These are phyloP conservation scores for Salix viminalis DNA, from an alignment of 345 rosid genomes.

Conservation along the genomic window DNA sequence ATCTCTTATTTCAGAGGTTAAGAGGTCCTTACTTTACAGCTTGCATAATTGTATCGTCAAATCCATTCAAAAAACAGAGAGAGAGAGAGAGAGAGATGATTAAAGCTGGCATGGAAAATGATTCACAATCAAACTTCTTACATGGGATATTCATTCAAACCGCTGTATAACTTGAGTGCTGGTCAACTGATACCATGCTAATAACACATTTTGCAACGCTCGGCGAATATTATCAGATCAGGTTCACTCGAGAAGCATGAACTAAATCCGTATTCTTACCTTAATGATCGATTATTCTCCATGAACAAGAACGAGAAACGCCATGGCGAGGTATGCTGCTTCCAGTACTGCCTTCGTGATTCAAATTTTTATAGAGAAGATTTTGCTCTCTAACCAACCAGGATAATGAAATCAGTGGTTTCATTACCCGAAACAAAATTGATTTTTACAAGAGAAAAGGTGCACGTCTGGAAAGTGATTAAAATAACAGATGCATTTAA, in stretches of 20 bases:
- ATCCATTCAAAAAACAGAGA: background rate
- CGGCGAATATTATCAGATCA: background rate
- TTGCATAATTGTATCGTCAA: too few species aligned
- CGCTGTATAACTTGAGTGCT: background rate
- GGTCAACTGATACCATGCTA: too few species aligned
- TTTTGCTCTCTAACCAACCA: background rate
- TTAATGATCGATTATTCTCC: background rate
- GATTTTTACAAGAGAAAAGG: constrained; percentile 22
- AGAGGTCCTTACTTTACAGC: background rate
- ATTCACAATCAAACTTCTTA: background rate
- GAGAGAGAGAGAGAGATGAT: background rate
- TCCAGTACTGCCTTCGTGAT: background rate
- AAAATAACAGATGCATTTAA: background rate
- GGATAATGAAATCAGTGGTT: background rate
- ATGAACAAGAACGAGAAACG: background rate
- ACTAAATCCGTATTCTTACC: background rate
- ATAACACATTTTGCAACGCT: background rate
- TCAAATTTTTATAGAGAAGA: too few species aligned
- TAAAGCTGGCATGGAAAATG: background rate
- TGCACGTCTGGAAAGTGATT: background rate
- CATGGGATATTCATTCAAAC: too few species aligned
- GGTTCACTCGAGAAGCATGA: background rate
- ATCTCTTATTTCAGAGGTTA: too few species aligned
- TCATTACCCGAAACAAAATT: constrained; percentile 31
- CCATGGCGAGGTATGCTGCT: background rate